Conservation (phyloP, 1,284 basidiomycete species). For the Ceratobasidium sp. region DNA sequence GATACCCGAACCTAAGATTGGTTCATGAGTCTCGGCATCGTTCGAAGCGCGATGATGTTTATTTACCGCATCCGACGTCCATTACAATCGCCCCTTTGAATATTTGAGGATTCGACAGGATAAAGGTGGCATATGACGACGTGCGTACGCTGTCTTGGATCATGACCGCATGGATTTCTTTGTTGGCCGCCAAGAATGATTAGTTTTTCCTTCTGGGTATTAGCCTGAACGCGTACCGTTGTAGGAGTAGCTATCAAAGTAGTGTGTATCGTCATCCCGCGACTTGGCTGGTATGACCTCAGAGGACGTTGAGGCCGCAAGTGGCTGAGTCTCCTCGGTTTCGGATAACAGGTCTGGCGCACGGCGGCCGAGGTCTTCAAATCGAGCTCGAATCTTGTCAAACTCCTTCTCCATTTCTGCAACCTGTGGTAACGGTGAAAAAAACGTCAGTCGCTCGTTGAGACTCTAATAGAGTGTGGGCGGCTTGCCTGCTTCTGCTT, state of each 20-base stretch:
- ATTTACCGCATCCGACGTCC: slow-evolving; percentile 86
- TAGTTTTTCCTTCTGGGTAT: background rate
- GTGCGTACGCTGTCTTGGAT: slow-evolving; percentile 92
- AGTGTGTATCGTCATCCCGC: slow-evolving; percentile 90
- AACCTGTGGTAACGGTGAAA: slow-evolving; percentile 59
- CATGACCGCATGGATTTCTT: slow-evolving; percentile 85
- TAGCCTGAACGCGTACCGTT: slow-evolving; percentile 71
- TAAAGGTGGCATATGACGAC: slow-evolving; percentile 92
- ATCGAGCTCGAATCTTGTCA: slow-evolving; percentile 55
- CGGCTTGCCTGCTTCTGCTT: slow-evolving; percentile 64
- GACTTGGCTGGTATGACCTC: slow-evolving; percentile 52
- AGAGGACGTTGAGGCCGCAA: slow-evolving; percentile 10
- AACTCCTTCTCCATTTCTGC: slow-evolving; percentile 51
- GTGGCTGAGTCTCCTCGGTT: background rate
- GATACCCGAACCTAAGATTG: slow-evolving; percentile 77
- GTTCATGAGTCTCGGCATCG: too few relatives aligned
- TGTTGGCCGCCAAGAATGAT: background rate
- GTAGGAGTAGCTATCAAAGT: slow-evolving; percentile 93
- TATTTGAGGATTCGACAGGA: slow-evolving; percentile 84
- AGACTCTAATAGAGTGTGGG: slow-evolving; percentile 70
- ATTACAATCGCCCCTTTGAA: slow-evolving; percentile 91
- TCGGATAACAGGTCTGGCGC: slow-evolving; percentile 50
- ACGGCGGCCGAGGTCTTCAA: slow-evolving; percentile 58
- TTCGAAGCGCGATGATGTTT: too few relatives aligned
- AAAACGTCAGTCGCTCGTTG: slow-evolving; percentile 51